Evolutionary conservation across 495 filamentous ascomycete genomes (phyloP), one percentile per base, ranked within the genome.

Genomic region (Penicillium macrosclerotiorum): DNA sequence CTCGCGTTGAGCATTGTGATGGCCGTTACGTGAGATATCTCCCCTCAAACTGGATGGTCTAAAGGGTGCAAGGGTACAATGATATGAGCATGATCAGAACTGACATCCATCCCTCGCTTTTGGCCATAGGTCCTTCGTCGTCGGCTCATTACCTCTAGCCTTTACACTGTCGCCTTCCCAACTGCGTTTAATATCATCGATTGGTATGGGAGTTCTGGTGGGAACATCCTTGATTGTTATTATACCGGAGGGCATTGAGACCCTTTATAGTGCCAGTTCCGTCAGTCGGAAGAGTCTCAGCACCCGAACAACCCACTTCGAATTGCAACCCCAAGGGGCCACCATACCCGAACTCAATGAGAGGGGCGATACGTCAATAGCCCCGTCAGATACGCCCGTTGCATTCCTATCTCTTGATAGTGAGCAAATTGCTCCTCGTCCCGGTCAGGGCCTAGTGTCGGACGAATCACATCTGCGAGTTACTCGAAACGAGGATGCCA

Each of bases 191-290:
- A 88, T 97, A 63, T 90, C 90, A 8, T 89, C 90, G 16, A 82
- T 98, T 61, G 93, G 93, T 23, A 89, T 96, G 72, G 93, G 93
- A 30, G 85, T 98, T 12, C 74, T 98, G 6, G 90, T 98, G 16
- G 93, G 93, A 26, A 97, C 92, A 25, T 89, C 90, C 7, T 78
- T 98, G 53, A 90, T 97, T 44, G 89, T 98, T 2, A 98, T 98
- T 62, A 95, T 98, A 58, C 93, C 93, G 0, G 93, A 98, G 65
- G 93, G 93, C 12, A 82, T 97, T 37, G 93, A 96, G 58, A 93
- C 93, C 5, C 72, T 96, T 37, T 90, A 95, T 59, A 82, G 79
- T 52, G 75, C 84, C 8, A 76, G 67, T 33, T 56, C 64, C 13
- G 45, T 47, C 22, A 39, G 33, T 42, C 60, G 52, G 27, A 69